Percentiles rank a stretch among this genome's conserved stretches.
phyloP scores from a whole-genome alignment of 352 stramenopile species.

The Pythium folliculosum region DNA sequence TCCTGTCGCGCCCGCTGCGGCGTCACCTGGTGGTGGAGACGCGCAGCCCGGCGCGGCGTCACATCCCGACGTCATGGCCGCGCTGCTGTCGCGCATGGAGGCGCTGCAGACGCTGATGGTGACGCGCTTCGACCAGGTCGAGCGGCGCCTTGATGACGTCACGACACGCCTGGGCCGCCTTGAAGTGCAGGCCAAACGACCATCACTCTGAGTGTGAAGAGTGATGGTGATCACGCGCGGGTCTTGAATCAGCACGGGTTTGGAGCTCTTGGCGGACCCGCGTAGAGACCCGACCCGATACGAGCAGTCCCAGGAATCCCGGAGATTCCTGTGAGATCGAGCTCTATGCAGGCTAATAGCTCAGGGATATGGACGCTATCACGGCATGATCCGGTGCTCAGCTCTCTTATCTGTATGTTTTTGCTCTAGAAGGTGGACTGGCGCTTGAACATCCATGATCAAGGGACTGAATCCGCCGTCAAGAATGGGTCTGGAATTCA shows the following conservation, averaged over 20 bases:
- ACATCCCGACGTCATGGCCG: constrained; percentile 6
- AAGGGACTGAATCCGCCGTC: no score
- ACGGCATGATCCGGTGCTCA: no score
- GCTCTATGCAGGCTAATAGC: no score
- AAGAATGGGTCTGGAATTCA: not conserved
- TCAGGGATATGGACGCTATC: no score
- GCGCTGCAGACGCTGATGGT: constrained; percentile 51
- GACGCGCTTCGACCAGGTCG: constrained; percentile 52
- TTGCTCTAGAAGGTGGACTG: no score
- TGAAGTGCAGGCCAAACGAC: constrained; percentile 29
- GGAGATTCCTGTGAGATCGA: no score
- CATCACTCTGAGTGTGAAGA: constrained; percentile 21
- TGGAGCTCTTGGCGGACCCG: not conserved
- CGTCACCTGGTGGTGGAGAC: not conserved
- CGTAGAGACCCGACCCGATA: not conserved
- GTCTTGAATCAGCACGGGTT: constrained; percentile 2
- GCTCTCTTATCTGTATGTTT: no score
- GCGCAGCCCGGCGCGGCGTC: not conserved
- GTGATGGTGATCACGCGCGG: constrained; percentile 14
- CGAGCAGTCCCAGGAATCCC: not conserved
- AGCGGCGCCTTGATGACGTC: constrained; percentile 44
- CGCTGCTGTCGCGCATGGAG: constrained; percentile 37
- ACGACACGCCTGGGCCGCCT: constrained; percentile 38
- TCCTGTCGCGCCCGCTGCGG: not conserved
- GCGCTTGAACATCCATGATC: no score